These are phyloP conservation scores for Apophysomyces sp. DNA, from an alignment of 371 early-diverging fungal genomes.

Conservation along the genomic window DNA sequence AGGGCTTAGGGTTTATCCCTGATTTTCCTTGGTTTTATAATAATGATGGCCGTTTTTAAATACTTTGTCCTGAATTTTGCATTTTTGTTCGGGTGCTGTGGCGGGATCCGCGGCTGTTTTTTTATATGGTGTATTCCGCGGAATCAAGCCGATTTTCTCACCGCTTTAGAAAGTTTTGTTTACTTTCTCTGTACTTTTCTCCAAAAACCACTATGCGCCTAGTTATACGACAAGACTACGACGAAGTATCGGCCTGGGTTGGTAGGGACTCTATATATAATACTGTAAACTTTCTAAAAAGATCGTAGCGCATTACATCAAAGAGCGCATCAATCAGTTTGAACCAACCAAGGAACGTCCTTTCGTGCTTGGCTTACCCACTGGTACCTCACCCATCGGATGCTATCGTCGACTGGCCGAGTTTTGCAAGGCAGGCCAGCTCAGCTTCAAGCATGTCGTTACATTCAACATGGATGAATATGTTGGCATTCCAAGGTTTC, in stretches of 20 bases:
- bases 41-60: background rate
- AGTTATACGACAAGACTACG: conserved; percentile 67
- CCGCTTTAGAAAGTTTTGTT: background rate
- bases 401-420: conserved; percentile 67
- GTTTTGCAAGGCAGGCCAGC: conserved; percentile 56
- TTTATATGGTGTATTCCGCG: too few relatives aligned
- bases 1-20: background rate
- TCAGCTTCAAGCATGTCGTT: conserved; percentile 63
- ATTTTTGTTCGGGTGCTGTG: too few relatives aligned
- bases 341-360: conserved; percentile 73
- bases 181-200: background rate
- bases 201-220: conserved; percentile 54
- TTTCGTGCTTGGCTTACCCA: conserved; percentile 85
- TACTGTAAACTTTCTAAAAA: background rate
- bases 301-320: conserved; percentile 72
- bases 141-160: too few relatives aligned
- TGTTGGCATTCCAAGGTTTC: conserved; percentile 33
- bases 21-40: background rate
- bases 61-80: background rate
- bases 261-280: conserved; percentile 33
- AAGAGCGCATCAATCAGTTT: conserved; percentile 78
- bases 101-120: too few relatives aligned
- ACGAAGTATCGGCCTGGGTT: conserved; percentile 63
- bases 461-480: conserved; percentile 84
- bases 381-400: conserved; percentile 83